Evolutionary conservation across 805 yeast species (phyloP), one percentile per base, ranked within the genome.

Genomic region (Dipodascus albidus): DNA sequence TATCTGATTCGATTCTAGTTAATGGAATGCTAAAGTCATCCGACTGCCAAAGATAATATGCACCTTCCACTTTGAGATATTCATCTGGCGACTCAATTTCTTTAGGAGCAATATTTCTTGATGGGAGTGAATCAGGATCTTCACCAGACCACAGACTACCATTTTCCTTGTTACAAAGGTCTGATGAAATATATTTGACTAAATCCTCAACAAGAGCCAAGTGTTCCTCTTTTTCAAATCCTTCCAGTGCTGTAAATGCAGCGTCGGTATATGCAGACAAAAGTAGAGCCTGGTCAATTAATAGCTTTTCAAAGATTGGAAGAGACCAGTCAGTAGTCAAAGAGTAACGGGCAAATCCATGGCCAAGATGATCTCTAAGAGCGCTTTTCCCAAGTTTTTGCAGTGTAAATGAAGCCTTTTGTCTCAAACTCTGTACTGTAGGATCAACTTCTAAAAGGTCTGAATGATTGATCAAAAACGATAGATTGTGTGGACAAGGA

Each of bases 301-400:
- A 62, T 66, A 67, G 66, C 54, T 71, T 71, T 49, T 68, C 71
- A 57, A 71, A 68, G 48, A 67, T 70, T 2, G 74, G 74, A 38
- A 71, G 57, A 35, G 62, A 62, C 74, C 74, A 70, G 52, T 70
- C 74, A 2, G 61, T 62, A 9, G 72, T 65, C 17, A 67, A 67
- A 0, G 73, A 67, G 56, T 68, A 70, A 23, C 70, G 51, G 21
- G 67, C 59, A 51, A 69, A 66, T 23, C 74, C 74, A 23, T 66
- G 53, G 3, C 70, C 70, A 9, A 71, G 51, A 47, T 64, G 70
- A 56, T 70, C 74, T 49, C 65, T 69, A 19, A 69, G 64, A 0
- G 74, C 74, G 8, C 73, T 69, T 15, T 53, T 50, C 23, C 65
- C 65, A 23, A 71, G 64, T 38, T 57, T 57, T 19, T 52, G 49